These are phyloP conservation scores for Drechmeria coniospora DNA, from an alignment of 2,329 filamentous ascomycete genomes.

Conservation along the genomic window DNA sequence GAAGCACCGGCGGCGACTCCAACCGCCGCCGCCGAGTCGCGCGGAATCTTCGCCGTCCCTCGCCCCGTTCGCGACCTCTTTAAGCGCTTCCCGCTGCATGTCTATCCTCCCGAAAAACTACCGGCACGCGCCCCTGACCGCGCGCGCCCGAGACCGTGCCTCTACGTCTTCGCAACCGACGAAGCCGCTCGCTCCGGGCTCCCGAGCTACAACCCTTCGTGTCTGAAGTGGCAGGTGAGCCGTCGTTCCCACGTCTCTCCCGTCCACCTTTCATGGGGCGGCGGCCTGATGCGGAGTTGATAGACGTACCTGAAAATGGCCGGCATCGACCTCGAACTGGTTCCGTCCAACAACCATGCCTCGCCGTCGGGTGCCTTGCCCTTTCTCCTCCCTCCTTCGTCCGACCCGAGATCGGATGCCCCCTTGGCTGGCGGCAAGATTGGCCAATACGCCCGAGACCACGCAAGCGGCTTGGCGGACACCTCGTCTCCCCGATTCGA, in stretches of 20 bases:
- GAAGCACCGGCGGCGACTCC: not conserved
- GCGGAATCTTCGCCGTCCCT: conserved; percentile 45
- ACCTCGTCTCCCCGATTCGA: conserved; percentile 44
- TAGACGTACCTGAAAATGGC: conserved; percentile 74
- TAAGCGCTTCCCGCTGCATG: conserved; percentile 64
- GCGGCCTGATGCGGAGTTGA: too few species aligned
- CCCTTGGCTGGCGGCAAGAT: conserved; percentile 42
- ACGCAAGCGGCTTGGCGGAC: conserved; percentile 25
- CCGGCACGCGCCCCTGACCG: conserved; percentile 40
- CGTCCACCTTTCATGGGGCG: too few species aligned
- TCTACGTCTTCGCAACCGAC: conserved; percentile 64
- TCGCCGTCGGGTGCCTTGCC: conserved; percentile 80
- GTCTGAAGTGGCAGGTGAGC: conserved; percentile 88
- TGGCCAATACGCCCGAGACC: conserved; percentile 48
- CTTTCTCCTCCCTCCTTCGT: conserved; percentile 52
- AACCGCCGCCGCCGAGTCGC: conserved; percentile 5
- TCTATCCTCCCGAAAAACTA: conserved; percentile 60
- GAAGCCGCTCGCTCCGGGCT: conserved; percentile 42
- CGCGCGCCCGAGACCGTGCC: conserved; percentile 30
- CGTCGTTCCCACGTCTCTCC: not conserved
- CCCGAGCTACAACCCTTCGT: conserved; percentile 82
- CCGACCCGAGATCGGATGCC: conserved; percentile 29
- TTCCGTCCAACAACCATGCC: conserved; percentile 79
- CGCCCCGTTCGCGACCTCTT: conserved; percentile 69
- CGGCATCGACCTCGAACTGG: conserved; percentile 48